Base-by-base conservation (phyloP, 1,139 yeast genomes). In the Sugiyamaella xylanicola region DNA sequence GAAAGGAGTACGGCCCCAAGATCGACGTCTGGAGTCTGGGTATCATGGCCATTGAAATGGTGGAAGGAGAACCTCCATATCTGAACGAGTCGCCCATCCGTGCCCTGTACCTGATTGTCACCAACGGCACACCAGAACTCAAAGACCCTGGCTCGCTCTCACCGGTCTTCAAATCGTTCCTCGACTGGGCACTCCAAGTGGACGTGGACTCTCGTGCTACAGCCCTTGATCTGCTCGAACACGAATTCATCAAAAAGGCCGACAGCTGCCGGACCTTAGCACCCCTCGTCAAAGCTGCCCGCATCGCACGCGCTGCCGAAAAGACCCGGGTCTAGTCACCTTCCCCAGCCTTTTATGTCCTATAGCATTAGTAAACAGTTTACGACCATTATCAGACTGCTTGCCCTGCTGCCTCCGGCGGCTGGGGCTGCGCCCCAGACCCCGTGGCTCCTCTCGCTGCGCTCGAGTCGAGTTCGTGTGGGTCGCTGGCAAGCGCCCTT, bases 51-150 rank as follows among this genome's bases (percentile, higher is more conserved):
- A 91, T 93, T 67, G 99, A 93, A 73, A 93, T 93, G 99, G 89
- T 93, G 63, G 98, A 93, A 73, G 98, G 99, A 35, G 99, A 93
- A 73, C 99, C 99, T 4, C 99, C 99, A 11, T 93, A 93, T 70
- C 77, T 93, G 71, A 91, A 92, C 66, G 99, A 93, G 70, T 88
- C 97, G 13, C 99, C 99, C 13, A 78, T 93, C 66, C 76, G 89
- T 70, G 99, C 99, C 0, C 77, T 93, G 56, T 93, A 91, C 70
- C 77, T 93, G 72, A 93, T 93, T 72, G 95, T 97, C 2, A 91
- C 97, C 1, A 93, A 90, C 68, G 99, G 99, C 40, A 93, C 97
- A 2, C 99, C 99, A 1, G 83, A 83, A 64, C 78, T 93, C 68
- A 89, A 90, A 72, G 97, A 93, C 64, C 93, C 96, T 1, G 96